Percentiles rank a stretch among this genome's conserved stretches.
These are phyloP conservation scores for Abortiporus biennis DNA, from an alignment of 1,284 basidiomycete species.

Conservation along the genomic window DNA sequence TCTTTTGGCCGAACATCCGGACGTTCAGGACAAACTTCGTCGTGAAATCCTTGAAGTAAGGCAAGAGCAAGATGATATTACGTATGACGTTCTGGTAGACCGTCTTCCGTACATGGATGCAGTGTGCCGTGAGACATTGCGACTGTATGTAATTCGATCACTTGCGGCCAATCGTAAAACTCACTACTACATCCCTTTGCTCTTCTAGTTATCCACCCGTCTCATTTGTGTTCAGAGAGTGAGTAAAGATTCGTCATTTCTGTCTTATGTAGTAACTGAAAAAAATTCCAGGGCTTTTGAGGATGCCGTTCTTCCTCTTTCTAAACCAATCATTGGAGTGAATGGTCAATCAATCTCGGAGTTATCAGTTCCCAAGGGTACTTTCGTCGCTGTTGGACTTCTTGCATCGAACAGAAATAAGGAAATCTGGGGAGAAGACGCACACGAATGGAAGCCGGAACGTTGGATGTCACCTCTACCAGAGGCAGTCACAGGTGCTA, in stretches of 20 bases:
- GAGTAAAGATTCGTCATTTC: no score
- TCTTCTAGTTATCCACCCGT: slow-evolving; percentile 8
- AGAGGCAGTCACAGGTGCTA: slow-evolving; percentile 11
- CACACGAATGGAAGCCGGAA: slow-evolving; percentile 17
- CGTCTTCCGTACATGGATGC: slow-evolving; percentile 21
- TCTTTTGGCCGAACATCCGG: slow-evolving; percentile 14
- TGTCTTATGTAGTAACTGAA: neutral
- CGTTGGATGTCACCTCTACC: slow-evolving; percentile 16
- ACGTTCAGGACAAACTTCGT: slow-evolving; percentile 16
- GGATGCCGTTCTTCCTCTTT: slow-evolving; percentile 49
- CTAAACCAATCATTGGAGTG: slow-evolving; percentile 31
- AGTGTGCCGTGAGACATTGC: slow-evolving; percentile 17
- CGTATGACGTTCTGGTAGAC: slow-evolving; percentile 14
- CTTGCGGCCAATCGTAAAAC: neutral
- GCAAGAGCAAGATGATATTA: slow-evolving; percentile 7
- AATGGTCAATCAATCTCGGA: slow-evolving; percentile 31
- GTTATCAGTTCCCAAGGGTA: slow-evolving; percentile 40
- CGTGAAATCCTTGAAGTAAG: slow-evolving; percentile 12
- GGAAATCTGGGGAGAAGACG: slow-evolving; percentile 36
- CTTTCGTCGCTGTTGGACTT: slow-evolving; percentile 32
- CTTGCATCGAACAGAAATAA: slow-evolving; percentile 39
- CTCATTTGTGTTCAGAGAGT: slow-evolving; percentile 9
- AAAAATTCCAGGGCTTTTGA: slow-evolving; percentile 18
- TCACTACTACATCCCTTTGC: neutral
- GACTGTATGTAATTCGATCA: slow-evolving; percentile 13